Base-by-base conservation (phyloP, 257 asterid species). In the Nicotiana knightiana region DNA sequence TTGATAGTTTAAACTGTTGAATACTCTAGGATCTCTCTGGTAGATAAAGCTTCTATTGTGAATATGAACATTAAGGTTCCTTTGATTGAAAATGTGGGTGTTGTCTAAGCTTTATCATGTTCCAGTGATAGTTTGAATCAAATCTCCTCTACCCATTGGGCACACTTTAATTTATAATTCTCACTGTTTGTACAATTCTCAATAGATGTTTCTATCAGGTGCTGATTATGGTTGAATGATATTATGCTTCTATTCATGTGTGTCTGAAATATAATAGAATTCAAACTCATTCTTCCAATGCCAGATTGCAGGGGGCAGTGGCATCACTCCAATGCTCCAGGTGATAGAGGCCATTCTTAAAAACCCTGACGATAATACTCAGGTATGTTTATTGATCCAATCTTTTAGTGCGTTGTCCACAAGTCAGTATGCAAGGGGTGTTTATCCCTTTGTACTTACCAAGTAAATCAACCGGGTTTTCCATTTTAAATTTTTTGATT, bases 281-380 rank as follows among this genome's bases (percentile, higher is more conserved):
- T 55, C 15, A 12, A 84, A 78, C 67, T 32, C 46, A 58, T 55
- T 67, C 39, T 79, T 33, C 83, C 81, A 73, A 57, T 84, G 58
- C 84, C 88, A 95, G 99, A 93, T 94, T 87, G 98, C 99, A 5
- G 99, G 99, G 79, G 99, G 99, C 75, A 73, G 89, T 83, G 99
- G 99, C 89, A 94, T 96, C 77, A 94, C 98, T 66, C 99, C 99
- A 76, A 96, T 96, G 98, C 99, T 96, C 87, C 99, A 96, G 91
- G 85, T 96, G 81, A 93, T 94, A 84, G 96, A 96, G 85, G 94
- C 95, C 83, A 91, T 96, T 84, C 92, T 93, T 68, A 93, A 94
- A 89, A 96, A 93, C 82, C 95, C 98, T 28, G 97, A 96, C 81
- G 99, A 96, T 85, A 89, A 89, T 82, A 94, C 98, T 67, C 94